Evolutionary conservation across 1,139 yeast species (phyloP), one percentile per base, ranked within the genome.

Genomic region (Pichia sp.): DNA sequence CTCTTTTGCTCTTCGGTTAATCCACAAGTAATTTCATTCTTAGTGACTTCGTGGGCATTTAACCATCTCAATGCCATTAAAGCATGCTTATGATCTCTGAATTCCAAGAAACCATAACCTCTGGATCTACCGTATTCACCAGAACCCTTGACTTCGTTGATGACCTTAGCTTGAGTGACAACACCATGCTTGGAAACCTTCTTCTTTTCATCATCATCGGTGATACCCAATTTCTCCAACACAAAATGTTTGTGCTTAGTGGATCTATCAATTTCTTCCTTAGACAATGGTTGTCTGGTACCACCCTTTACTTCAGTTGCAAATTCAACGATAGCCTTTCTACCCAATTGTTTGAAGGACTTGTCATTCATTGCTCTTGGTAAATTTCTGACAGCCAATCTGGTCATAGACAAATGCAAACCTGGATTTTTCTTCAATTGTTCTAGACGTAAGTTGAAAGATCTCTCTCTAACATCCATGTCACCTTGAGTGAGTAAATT

Each of bases 31-130:
- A 85, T 71, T 59, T 88, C 96, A 9, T 71, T 75, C 31, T 60
- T 61, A 0, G 84, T 64, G 3, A 91, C 95, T 52, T 75, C 81
- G 57, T 91, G 96, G 3, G 95, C 96, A 62, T 91, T 91, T 58
- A 91, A 71, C 96, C 96, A 93, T 66, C 99, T 76, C 43, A 91
- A 72, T 6, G 94, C 97, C 96, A 88, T 88, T 46, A 91, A 70
- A 1, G 99, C 98, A 44, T 83, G 62, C 59, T 83, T 84, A 59
- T 91, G 99, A 59, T 88, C 95, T 62, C 91, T 77, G 60, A 72
- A 87, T 62, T 93, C 98, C 37, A 91, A 63, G 67, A 91, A 88
- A 45, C 99, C 99, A 52, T 88, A 91, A 42, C 99, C 98, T 66
- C 97, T 78, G 57, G 93, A 80, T 62, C 98, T 74, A 37, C 97